These are phyloP conservation scores for Rachicladosporium sp. DNA, from an alignment of 2,329 filamentous ascomycete species.

Conservation along the genomic window DNA sequence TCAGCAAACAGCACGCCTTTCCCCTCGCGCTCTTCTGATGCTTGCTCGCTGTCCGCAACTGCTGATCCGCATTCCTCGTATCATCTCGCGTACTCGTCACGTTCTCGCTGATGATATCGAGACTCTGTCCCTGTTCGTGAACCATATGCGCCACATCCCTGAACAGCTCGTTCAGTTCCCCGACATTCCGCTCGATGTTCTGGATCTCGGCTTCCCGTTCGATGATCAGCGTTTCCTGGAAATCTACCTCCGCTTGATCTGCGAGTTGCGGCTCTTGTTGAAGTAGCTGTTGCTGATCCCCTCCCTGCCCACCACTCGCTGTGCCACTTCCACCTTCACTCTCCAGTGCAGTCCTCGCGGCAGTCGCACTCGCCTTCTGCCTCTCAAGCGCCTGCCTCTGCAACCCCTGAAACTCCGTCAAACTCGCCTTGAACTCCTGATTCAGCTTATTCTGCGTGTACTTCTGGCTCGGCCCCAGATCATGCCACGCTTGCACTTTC, in stretches of 20 bases:
- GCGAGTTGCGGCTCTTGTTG: conserved; percentile 67
- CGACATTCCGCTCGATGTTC: conserved; percentile 92
- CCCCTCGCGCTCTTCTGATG: conserved; percentile 94
- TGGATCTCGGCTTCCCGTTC: conserved; percentile 95
- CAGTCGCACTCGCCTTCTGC: conserved; percentile 72
- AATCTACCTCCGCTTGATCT: conserved; percentile 89
- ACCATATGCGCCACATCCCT: conserved; percentile 97
- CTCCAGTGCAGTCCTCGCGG: conserved; percentile 69
- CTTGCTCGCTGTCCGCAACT: conserved; percentile 71
- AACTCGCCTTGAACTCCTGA: conserved; percentile 77
- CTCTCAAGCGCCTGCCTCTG: conserved; percentile 86
- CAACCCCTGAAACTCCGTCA: conserved; percentile 85
- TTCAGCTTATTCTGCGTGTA: conserved; percentile 93
- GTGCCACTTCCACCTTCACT: conserved; percentile 26
- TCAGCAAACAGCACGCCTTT: conserved; percentile 82
- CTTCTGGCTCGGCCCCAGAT: conserved; percentile 77
- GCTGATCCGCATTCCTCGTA: conserved; percentile 72
- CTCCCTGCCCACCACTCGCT: conserved; percentile 41
- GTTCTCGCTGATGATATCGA: conserved; percentile 80
- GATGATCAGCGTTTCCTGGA: conserved; percentile 88
- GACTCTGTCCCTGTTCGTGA: conserved; percentile 76
- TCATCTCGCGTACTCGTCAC: conserved; percentile 72
- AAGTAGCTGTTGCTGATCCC: conserved; percentile 37
- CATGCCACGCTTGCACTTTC: conserved; percentile 64
- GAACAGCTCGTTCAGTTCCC: conserved; percentile 92